A percentile compares a stretch with the other conserved stretches of the same genome.
phyloP scores from a whole-genome alignment of 1,139 yeast genomes.

The Suhomyces chickasaworum region DNA sequence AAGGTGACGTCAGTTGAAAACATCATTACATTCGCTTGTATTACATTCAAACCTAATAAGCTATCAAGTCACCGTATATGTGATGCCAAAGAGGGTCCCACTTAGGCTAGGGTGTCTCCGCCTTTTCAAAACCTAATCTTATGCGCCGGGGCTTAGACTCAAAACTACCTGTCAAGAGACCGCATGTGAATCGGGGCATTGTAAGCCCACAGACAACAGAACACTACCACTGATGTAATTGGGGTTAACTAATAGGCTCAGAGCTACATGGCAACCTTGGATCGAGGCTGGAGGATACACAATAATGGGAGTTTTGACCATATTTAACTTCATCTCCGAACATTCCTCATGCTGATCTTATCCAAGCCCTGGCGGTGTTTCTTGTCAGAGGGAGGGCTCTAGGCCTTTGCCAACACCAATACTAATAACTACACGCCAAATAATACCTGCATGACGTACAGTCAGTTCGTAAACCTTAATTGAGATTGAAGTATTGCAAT shows the following conservation, averaged over 20 bases:
- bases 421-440: not conserved
- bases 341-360: not conserved
- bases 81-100: not conserved
- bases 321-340: not conserved
- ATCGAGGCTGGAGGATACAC: not conserved
- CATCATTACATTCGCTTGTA: too few relatives aligned
- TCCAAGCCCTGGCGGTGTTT: not conserved
- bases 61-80: not conserved
- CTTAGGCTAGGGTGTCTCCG: not conserved
- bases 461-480: constrained; percentile 3
- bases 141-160: constrained; percentile 2
- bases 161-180: not conserved
- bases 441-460: constrained; percentile 2
- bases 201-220: not conserved
- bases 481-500: not conserved
- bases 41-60: too few relatives aligned
- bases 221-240: not conserved
- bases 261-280: not conserved
- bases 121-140: constrained; percentile 2
- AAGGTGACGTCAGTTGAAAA: too few relatives aligned
- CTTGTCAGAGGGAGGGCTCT: not conserved
- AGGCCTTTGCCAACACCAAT: not conserved
- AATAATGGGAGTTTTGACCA: not conserved
- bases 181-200: constrained; percentile 2
- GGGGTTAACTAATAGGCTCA: not conserved